These are phyloP conservation scores for Fusarium sp. DNA, from an alignment of 2,329 filamentous ascomycete genomes.

Conservation along the genomic window DNA sequence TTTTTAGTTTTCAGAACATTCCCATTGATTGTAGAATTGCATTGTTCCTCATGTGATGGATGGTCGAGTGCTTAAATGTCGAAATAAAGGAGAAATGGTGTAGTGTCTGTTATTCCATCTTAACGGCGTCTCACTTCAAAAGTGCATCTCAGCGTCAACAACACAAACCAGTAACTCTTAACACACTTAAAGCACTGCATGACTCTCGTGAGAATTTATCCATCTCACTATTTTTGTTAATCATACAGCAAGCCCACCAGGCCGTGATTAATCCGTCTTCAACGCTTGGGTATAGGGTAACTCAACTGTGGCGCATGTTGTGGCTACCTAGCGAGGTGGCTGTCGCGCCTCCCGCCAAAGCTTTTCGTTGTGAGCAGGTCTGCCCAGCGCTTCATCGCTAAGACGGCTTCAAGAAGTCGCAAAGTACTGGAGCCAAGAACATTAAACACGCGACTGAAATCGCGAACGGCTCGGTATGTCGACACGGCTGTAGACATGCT, in stretches of 20 bases:
- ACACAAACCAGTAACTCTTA: not conserved
- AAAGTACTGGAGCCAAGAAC: not conserved
- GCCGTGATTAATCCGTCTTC: fast-evolving
- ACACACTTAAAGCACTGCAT: not conserved
- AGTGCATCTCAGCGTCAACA: not conserved
- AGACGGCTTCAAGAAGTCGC: not conserved
- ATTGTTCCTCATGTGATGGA: fast-evolving
- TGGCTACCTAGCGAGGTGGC: not conserved
- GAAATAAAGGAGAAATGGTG: too few species aligned
- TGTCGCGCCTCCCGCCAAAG: not conserved
- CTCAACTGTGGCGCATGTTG: not conserved
- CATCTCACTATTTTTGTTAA: too few species aligned
- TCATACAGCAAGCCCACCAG: not conserved
- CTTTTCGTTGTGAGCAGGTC: fast-evolving
- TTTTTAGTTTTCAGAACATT: not conserved
- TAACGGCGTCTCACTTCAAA: not conserved
- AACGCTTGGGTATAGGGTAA: not conserved
- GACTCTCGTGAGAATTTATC: fast-evolving
- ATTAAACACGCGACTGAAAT: fast-evolving
- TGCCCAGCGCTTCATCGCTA: not conserved
- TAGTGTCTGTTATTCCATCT: too few species aligned
- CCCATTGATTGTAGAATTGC: not conserved
- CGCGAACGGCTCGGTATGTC: fast-evolving
- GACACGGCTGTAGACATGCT: not conserved
- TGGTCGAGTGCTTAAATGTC: fast-evolving